Conservation (phyloP, 345 rosid species). For the Corchorus olitorius region DNA sequence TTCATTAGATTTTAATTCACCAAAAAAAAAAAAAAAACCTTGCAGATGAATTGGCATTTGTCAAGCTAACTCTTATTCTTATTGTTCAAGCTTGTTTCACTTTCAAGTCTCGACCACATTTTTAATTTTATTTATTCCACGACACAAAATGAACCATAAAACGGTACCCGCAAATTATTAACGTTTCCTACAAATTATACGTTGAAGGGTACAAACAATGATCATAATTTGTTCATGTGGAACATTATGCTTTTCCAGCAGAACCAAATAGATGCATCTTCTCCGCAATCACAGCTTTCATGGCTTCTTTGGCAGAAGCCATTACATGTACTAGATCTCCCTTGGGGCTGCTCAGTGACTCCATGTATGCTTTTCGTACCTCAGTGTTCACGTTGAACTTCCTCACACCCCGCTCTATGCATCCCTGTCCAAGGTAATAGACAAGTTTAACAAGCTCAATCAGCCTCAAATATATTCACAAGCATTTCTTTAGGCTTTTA, state of each 20-base stretch:
- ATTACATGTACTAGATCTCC: slow-evolving; percentile 76
- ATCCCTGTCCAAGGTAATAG: slow-evolving; percentile 45
- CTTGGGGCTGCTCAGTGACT: slow-evolving; percentile 51
- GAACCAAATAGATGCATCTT: slow-evolving; percentile 90
- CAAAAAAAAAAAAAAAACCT: no score
- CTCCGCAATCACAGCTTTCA: slow-evolving; percentile 77
- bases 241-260: slow-evolving; percentile 69
- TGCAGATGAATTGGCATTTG: no score
- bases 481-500: slow-evolving; percentile 11
- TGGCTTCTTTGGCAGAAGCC: slow-evolving; percentile 77
- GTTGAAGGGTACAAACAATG: not conserved
- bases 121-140: no score
- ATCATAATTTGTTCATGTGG: not conserved
- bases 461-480: not conserved
- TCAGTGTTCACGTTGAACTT: slow-evolving; percentile 96
- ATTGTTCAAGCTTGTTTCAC: no score
- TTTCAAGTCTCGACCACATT: no score
- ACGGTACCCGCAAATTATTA: not conserved
- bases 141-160: no score
- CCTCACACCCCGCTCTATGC: slow-evolving; percentile 75
- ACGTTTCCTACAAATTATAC: not conserved
- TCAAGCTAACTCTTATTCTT: no score
- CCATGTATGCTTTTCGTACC: slow-evolving; percentile 80
- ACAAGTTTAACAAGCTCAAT: slow-evolving; percentile 12
- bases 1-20: no score